Conservation (phyloP, 257 asterid species). For the Solanum dulcamara region DNA sequence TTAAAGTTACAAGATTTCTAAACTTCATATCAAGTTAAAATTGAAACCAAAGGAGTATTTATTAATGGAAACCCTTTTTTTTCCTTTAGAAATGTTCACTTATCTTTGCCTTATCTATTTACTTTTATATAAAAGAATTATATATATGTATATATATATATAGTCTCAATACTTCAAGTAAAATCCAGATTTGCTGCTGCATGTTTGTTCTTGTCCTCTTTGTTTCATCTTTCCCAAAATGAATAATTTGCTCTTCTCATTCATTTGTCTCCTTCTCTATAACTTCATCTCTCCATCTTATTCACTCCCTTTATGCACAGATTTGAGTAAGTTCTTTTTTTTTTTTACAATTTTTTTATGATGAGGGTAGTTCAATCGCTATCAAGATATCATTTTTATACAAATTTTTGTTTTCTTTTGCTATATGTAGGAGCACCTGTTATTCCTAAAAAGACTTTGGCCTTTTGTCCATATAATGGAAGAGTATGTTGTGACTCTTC, state of each 20-base stretch:
- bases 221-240: constrained; percentile 8
- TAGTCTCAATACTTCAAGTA: too few species aligned
- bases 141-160: too few species aligned
- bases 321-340: constrained; percentile 45
- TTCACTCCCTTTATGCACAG: constrained; percentile 61
- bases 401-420: not conserved
- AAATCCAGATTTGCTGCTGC: not conserved
- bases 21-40: too few species aligned
- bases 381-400: not conserved
- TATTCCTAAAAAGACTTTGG: constrained; percentile 26
- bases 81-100: not conserved
- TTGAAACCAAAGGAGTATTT: too few species aligned
- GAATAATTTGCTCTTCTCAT: constrained; percentile 17
- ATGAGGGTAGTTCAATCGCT: not conserved
- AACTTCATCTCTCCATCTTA: constrained; percentile 31
- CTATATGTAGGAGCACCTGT: constrained; percentile 58
- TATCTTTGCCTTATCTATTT: not conserved
- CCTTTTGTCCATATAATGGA: constrained; percentile 73
- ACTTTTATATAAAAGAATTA: too few species aligned
- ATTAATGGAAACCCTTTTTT: not conserved
- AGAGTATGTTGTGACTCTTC: constrained; percentile 55
- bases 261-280: constrained; percentile 33
- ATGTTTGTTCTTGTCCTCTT: constrained; percentile 10
- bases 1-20: too few species aligned
- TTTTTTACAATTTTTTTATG: not conserved